Evolutionary conservation across 2,329 filamentous ascomycete genomes (phyloP).

Genomic region (Colletotrichum karsti): DNA sequence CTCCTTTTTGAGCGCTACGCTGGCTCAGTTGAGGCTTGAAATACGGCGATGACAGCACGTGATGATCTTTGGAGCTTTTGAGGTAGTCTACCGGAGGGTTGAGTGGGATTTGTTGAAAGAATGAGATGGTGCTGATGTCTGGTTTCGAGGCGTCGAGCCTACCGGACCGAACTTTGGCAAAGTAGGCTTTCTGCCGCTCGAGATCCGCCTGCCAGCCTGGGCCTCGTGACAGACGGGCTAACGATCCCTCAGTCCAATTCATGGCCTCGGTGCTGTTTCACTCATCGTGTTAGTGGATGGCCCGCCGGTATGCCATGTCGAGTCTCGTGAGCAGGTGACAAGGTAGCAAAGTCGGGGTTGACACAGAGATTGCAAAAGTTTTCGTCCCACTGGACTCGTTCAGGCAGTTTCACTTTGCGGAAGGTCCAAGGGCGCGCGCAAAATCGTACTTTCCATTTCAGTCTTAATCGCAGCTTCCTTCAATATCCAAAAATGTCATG

Average conservation of each 20-base stretch:
- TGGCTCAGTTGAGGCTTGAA: constrained; percentile 31
- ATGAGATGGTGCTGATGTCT: constrained; percentile 31
- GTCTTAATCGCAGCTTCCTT: neutral
- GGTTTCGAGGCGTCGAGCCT: neutral
- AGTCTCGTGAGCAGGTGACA: neutral
- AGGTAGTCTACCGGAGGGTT: neutral
- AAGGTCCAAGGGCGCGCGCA: too few species aligned
- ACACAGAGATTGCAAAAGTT: too few species aligned
- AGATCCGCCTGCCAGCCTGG: constrained; percentile 42
- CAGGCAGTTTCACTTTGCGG: too few species aligned
- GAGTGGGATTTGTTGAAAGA: constrained; percentile 31
- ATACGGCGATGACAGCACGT: constrained; percentile 7
- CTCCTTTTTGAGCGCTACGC: neutral
- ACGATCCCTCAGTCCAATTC: constrained; percentile 52
- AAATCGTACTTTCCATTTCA: neutral
- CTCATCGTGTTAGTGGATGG: neutral
- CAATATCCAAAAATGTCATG: neutral
- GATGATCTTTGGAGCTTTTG: neutral
- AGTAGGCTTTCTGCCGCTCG: constrained; percentile 46
- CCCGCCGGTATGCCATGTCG: too few species aligned
- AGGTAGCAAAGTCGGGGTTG: too few species aligned
- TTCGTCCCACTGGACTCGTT: too few species aligned
- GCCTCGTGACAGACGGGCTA: constrained; percentile 45
- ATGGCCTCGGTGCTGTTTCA: constrained; percentile 34
- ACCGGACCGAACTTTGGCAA: constrained; percentile 41